Base-by-base conservation (phyloP, 257 asterid species). In the Mentha longifolia region DNA sequence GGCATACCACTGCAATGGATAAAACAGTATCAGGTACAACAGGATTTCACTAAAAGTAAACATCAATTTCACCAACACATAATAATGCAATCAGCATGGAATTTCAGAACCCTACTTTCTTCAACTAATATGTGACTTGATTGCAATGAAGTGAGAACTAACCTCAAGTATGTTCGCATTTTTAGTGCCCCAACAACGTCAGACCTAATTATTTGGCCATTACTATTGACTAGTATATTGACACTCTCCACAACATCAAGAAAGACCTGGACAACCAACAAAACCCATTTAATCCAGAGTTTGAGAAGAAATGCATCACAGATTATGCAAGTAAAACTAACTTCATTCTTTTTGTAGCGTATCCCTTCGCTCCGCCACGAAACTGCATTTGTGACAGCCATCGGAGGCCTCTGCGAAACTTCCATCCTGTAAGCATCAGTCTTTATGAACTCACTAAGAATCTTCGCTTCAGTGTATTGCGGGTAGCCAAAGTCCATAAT, bases 361-460 rank as follows among this genome's bases (percentile, higher is more conserved):
- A 95, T 90, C 76, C 99, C 99, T 87, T 95, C 99, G 49, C 99
- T 95, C 60, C 99, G 97, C 99, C 99, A 95, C 7, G 99, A 95
- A 54, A 95, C 99, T 49, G 99, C 99, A 87, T 95, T 95, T 63
- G 99, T 95, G 41, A 95, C 99, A 1, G 99, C 99, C 99, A 95
- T 95, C 46, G 99, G 99, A 81, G 99, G 99, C 79, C 99, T 90
- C 83, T 92, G 99, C 11, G 96, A 49, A 68, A 88, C 99, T 84
- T 95, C 99, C 99, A 95, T 92, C 80, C 97, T 82, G 73, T 95
- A 95, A 78, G 99, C 99, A 84, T 95, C 99, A 41, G 97, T 95
- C 88, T 95, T 95, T 69, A 95, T 95, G 84, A 92, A 95, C 86
- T 95, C 98, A 14, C 99, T 92, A 12, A 95, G 97, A 81, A 95